Evolutionary conservation across 2,329 filamentous ascomycete species (phyloP), one percentile per base, ranked within the genome.

Genomic region (Fusarium veterinarium): DNA sequence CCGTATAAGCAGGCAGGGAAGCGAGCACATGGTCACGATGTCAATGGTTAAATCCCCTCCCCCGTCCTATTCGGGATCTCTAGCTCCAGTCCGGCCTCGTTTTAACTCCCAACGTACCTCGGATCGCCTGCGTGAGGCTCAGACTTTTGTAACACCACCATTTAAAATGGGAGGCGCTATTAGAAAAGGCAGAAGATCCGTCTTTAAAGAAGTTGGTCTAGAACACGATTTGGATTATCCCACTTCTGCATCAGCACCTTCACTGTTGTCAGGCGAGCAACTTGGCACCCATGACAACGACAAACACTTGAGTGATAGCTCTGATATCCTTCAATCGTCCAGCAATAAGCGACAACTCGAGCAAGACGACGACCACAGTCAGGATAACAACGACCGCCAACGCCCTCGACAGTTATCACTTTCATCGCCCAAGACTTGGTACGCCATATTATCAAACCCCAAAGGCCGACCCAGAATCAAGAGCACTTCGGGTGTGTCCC

Each of bases 131-230:
- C 83, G 86, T 69, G 86, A 88, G 75, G 81, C 84, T 64, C 83
- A 83, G n/a, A 76, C 77, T 38, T 79, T 83, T 17, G 72, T 79
- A 57, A 78, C 81, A 16, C 81, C 81, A 51, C 75, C 80, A 3
- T 83, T 86, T 70, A 79, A 80, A 33, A 84, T 85, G 80, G 77
- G 76, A 44, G 81, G 81, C 73, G 87, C 84, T 63, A 84, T 88
- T 52, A 82, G 80, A 68, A 88, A 87, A 75, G 85, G 83, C 45
- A 83, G 87, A 53, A 84, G 81, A 72, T 88, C 87, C 28, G 80
- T 88, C 63, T 89, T 89, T 72, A 87, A 81, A 74, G 87, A 89
- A 77, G 76, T 85, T 44, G 87, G 86, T 8, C 75, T 88, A 25
- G 79, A 83, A 53, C 80, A 83, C 45, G 82, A 82, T 37, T 66